Conservation (phyloP, 768 basidiomycete genomes). For the Trametes gibbosa region DNA sequence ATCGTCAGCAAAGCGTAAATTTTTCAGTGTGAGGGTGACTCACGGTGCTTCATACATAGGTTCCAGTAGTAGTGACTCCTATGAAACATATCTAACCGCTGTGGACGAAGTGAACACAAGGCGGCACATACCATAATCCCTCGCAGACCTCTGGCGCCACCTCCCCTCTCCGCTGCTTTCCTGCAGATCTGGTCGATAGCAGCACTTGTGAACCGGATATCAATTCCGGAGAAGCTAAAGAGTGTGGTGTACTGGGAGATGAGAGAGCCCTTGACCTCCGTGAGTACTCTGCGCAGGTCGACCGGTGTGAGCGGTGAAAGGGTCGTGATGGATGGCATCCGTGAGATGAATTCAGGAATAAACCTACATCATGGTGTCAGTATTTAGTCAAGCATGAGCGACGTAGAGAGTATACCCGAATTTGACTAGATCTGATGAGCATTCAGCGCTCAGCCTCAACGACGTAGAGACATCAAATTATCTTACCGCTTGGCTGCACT, state of each 20-base stretch:
- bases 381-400: background rate
- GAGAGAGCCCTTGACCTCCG: slow-evolving; percentile 88
- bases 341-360: slow-evolving; percentile 93
- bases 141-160: slow-evolving; percentile 86
- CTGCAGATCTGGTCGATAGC: slow-evolving; percentile 81
- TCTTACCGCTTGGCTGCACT: slow-evolving; percentile 66
- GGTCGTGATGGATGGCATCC: slow-evolving; percentile 88
- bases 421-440: slow-evolving; percentile 66
- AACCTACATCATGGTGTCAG: slow-evolving; percentile 47
- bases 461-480: background rate
- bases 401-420: slow-evolving; percentile 55
- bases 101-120: background rate
- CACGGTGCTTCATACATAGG: slow-evolving; percentile 93
- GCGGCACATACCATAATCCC: slow-evolving; percentile 69
- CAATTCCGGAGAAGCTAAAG: slow-evolving; percentile 80
- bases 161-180: slow-evolving; percentile 76
- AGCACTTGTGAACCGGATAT: slow-evolving; percentile 80
- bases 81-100: background rate
- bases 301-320: slow-evolving; percentile 73
- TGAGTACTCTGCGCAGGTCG: slow-evolving; percentile 87
- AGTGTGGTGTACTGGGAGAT: slow-evolving; percentile 86
- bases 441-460: no score
- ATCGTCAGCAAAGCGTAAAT: slow-evolving; percentile 1
- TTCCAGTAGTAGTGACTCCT: slow-evolving; percentile 83
- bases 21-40: slow-evolving; percentile 36